Base-by-base conservation (phyloP, 2,329 filamentous ascomycete species). In the Aspergillus glaucus region DNA sequence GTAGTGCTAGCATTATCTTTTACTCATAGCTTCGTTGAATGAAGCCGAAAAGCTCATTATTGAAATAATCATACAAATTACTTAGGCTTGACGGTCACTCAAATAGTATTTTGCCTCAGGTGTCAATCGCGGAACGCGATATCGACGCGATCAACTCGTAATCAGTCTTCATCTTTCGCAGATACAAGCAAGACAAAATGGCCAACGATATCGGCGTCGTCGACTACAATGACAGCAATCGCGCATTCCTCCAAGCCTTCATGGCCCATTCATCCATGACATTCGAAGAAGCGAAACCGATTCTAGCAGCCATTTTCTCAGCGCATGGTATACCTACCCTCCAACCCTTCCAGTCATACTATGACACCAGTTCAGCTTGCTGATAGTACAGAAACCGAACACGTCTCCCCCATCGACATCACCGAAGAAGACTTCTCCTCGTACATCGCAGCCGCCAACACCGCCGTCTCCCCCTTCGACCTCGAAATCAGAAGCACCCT, bases 171-270 rank as follows among this genome's bases (percentile, higher is more conserved):
- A 19, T 12, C 12, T n/a, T 44, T 44, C 5, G 3, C 19, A 22
- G 24, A 39, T n/a, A 44, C 9, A 9, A 22, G 19, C 42, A 43
- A 12, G 32, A 34, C 22, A 51, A 17, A 4, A 53, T 58, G 51
- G 52, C 58, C 17, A 50, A 46, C 40, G 44, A 50, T 15, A 42
- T 49, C 44, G 52, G 61, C 28, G 58, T 56, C 28, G 48, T 48
- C 22, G 55, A 59, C 50, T 84, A 84, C 60, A 72, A 77, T 59
- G 75, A 94, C 64, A 78, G 78, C 53, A 87, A 96, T 66, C 85
- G 89, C 49, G 91, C 92, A 7, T 95, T 98, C 63, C 76, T 97
- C 0, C 93, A 98, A 70, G 87, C 88, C 44, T 84, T 98, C 57
- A 78, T 96, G 67, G 82, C 87, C 3, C 83, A 85, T 44, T 86